phyloP scores from a whole-genome alignment of 2,329 filamentous ascomycete genomes.

The Aureobasidium lini region DNA sequence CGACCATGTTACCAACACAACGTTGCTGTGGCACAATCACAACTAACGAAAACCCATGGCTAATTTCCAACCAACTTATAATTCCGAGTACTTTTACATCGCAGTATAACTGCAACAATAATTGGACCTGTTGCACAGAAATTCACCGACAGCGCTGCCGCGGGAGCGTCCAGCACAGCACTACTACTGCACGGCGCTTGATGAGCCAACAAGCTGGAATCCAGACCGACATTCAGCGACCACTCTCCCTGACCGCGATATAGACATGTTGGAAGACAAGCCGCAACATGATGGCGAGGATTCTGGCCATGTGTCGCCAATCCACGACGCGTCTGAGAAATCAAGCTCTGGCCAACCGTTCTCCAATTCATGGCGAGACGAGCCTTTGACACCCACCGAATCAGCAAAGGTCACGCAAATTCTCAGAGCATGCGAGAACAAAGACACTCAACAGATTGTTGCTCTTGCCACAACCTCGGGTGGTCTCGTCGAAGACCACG shows the following conservation, averaged over 20 bases:
- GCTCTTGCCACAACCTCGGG: constrained; percentile 35
- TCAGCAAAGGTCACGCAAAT: constrained; percentile 29
- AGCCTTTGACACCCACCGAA: constrained; percentile 18
- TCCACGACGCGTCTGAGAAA: background rate
- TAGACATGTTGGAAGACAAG: background rate
- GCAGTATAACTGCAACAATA: background rate
- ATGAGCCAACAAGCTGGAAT: background rate
- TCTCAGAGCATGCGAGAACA: constrained; percentile 33
- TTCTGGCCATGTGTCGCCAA: background rate
- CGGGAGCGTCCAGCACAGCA: background rate
- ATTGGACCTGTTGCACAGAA: background rate
- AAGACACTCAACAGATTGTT: constrained; percentile 33
- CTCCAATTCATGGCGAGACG: constrained; percentile 18
- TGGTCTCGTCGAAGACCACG: constrained; percentile 41
- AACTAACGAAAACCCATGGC: background rate
- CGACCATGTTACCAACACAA: background rate
- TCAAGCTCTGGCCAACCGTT: constrained; percentile 15
- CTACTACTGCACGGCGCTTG: background rate
- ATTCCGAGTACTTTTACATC: background rate
- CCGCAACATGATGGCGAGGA: background rate
- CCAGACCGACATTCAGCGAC: background rate
- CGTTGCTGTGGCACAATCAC: background rate
- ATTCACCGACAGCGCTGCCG: background rate
- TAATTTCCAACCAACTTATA: background rate
- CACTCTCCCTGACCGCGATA: background rate